Percentiles rank a stretch among this genome's conserved stretches.
phyloP scores from a whole-genome alignment of 2,329 filamentous ascomycete species.

The Canariomyces notabilis region DNA sequence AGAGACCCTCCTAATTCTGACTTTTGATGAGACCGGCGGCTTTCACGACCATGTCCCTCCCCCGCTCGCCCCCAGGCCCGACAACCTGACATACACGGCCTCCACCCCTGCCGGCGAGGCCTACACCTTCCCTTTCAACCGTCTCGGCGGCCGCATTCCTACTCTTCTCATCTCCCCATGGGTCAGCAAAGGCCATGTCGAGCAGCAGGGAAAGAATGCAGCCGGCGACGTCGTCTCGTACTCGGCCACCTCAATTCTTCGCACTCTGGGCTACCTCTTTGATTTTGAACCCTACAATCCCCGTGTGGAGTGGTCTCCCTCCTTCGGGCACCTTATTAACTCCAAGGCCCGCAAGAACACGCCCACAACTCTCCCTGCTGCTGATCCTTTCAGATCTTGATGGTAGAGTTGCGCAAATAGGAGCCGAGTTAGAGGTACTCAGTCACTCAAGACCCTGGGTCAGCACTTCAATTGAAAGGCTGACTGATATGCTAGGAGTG shows the following conservation, averaged over 20 bases:
- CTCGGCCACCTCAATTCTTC: constrained; percentile 40
- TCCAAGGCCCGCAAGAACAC: neutral
- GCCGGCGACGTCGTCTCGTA: constrained; percentile 34
- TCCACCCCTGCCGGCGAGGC: constrained; percentile 31
- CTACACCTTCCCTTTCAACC: constrained; percentile 37
- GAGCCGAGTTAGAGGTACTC: too few species aligned
- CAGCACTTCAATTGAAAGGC: too few species aligned
- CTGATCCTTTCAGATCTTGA: too few species aligned
- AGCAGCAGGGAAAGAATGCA: constrained; percentile 33
- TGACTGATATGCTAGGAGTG: too few species aligned
- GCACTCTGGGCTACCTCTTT: constrained; percentile 39
- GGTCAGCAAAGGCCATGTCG: constrained; percentile 37
- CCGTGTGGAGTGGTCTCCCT: constrained; percentile 34
- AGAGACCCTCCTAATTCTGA: constrained; percentile 42
- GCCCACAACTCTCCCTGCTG: neutral
- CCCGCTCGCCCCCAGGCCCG: constrained; percentile 36
- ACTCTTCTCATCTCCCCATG: constrained; percentile 40
- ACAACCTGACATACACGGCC: constrained; percentile 34
- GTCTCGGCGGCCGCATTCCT: constrained; percentile 40
- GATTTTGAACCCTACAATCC: constrained; percentile 35
- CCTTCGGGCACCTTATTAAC: constrained; percentile 30
- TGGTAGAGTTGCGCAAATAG: too few species aligned
- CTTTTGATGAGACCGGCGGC: constrained; percentile 44
- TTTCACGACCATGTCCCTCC: constrained; percentile 44
- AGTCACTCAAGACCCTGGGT: too few species aligned